phyloP scores from a whole-genome alignment of 345 rosid species.

The Brassica rapa region DNA sequence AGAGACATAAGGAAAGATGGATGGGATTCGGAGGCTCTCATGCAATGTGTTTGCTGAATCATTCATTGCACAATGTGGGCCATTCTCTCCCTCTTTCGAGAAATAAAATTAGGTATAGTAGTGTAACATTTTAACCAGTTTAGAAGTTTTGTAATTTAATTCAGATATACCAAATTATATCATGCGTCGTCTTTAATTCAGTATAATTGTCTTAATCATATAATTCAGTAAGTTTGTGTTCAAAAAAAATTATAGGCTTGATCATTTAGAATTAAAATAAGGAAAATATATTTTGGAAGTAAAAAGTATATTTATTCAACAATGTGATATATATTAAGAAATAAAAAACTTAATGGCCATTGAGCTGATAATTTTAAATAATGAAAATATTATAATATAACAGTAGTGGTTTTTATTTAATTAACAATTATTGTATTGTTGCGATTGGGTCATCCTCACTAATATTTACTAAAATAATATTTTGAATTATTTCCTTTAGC shows the following conservation, averaged over 20 bases:
- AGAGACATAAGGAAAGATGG: slow-evolving; percentile 23
- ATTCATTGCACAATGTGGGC: slow-evolving; percentile 11
- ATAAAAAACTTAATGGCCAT: slow-evolving; percentile 14
- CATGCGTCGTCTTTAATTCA: neutral
- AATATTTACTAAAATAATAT: neutral
- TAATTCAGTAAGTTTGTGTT: neutral
- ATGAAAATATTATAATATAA: slow-evolving; percentile 6
- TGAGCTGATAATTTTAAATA: slow-evolving; percentile 31
- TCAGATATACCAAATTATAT: neutral
- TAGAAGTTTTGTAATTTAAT: neutral
- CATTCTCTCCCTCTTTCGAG: neutral
- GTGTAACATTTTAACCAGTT: slow-evolving; percentile 6
- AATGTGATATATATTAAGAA: neutral
- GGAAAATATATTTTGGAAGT: neutral
- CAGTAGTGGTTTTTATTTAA: slow-evolving; percentile 24
- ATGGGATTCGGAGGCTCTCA: slow-evolving; percentile 28
- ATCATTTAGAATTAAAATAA: neutral
- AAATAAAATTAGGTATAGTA: neutral
- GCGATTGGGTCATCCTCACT: slow-evolving; percentile 18
- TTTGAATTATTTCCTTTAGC: neutral
- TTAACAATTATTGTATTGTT: neutral
- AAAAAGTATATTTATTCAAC: neutral
- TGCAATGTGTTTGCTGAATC: slow-evolving; percentile 28
- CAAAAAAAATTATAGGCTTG: neutral
- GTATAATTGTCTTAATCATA: neutral